phyloP scores from a whole-genome alignment of 805 yeast species.

The Pichia kluyveri region DNA sequence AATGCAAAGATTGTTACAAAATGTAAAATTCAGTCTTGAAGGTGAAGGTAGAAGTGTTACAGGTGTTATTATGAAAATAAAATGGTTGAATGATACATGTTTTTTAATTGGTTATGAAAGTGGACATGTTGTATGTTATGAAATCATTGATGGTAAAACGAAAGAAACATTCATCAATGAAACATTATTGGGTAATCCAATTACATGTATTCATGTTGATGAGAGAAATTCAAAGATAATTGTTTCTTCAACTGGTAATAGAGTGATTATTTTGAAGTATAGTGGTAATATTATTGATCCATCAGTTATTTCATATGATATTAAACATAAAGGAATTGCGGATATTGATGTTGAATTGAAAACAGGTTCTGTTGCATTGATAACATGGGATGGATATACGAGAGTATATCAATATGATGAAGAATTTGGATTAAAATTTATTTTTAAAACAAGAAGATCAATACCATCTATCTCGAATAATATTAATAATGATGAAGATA shows the following conservation, averaged over 20 bases:
- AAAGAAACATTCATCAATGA: conserved; percentile 16
- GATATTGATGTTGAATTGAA: conserved; percentile 16
- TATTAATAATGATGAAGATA: conserved; percentile 6
- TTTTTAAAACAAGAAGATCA: conserved; percentile 18
- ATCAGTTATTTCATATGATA: conserved; percentile 2
- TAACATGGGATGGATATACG: conserved; percentile 45
- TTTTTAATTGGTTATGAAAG: conserved; percentile 63
- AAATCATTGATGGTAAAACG: conserved; percentile 3
- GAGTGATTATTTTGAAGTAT: conserved; percentile 3
- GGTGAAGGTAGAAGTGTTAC: conserved; percentile 25
- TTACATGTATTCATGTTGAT: conserved; percentile 34
- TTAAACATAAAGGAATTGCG: conserved; percentile 32
- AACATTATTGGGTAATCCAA: conserved; percentile 46
- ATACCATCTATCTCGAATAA: conserved; percentile 19
- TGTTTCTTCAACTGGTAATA: conserved; percentile 42
- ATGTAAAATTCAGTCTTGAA: background rate
- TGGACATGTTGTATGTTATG: conserved; percentile 32
- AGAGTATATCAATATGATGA: conserved; percentile 25
- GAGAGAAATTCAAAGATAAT: conserved; percentile 20
- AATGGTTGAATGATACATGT: conserved; percentile 26
- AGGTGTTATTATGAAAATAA: conserved; percentile 62
- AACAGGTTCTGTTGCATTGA: conserved; percentile 26
- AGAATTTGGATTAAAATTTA: conserved; percentile 11
- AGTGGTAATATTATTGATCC: background rate
- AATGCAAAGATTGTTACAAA: conserved; percentile 23